Percentiles rank a stretch among this genome's conserved stretches.
These are phyloP conservation scores for Xylaria sp. DNA, from an alignment of 2,329 filamentous ascomycete genomes.

Conservation along the genomic window DNA sequence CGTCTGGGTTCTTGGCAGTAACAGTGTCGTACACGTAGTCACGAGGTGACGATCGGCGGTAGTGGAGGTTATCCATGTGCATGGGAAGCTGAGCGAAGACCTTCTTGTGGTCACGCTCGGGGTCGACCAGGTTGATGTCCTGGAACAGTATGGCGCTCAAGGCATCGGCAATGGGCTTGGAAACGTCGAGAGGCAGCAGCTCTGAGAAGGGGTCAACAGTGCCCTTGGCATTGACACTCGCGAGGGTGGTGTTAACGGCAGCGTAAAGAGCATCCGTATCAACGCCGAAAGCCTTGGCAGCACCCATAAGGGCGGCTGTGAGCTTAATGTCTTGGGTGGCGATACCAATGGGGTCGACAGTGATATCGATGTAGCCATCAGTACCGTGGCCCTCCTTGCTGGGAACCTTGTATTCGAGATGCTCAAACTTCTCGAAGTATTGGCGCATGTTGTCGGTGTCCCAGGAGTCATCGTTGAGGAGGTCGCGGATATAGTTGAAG, in stretches of 20 bases:
- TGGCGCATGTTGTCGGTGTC: constrained; percentile 40
- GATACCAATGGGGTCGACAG: constrained; percentile 32
- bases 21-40: constrained; percentile 55
- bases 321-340: constrained; percentile 40
- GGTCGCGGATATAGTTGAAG: constrained; percentile 54
- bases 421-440: constrained; percentile 44
- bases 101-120: constrained; percentile 54
- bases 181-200: constrained; percentile 36
- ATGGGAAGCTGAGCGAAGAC: constrained; percentile 64
- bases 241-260: constrained; percentile 44
- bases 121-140: constrained; percentile 58
- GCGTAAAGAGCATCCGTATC: constrained; percentile 54
- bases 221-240: constrained; percentile 3
- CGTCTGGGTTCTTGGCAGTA: constrained; percentile 50
- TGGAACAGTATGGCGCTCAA: constrained; percentile 50
- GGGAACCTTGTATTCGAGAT: constrained; percentile 44
- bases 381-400: constrained; percentile 51
- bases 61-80: constrained; percentile 58
- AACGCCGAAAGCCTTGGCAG: constrained; percentile 32
- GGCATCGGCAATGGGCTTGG: constrained; percentile 32
- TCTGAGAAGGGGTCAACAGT: constrained; percentile 31
- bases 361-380: constrained; percentile 41
- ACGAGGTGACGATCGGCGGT: constrained; percentile 62
- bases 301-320: constrained; percentile 35
- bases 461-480: constrained; percentile 46